phyloP scores from a whole-genome alignment of 1,284 basidiomycete genomes.

The Wallemia mellicola region DNA sequence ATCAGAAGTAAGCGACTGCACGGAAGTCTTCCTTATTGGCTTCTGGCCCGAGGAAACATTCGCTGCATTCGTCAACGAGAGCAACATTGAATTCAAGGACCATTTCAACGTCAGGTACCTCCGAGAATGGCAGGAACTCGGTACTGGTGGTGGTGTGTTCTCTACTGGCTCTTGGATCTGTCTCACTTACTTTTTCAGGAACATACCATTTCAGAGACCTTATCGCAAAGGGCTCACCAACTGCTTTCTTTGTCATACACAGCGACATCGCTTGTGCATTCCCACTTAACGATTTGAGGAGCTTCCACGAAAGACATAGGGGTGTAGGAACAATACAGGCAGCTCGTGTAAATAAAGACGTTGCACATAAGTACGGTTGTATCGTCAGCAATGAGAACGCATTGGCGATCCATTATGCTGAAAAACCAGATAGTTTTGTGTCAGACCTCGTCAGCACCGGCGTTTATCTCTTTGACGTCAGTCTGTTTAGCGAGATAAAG shows the following conservation, averaged over 20 bases:
- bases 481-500: conserved; percentile 22
- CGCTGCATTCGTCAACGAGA: background rate
- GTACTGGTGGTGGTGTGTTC: conserved; percentile 18
- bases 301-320: conserved; percentile 19
- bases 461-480: conserved; percentile 20
- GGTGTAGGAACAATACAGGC: conserved; percentile 21
- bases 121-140: conserved; percentile 21
- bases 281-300: conserved; percentile 18
- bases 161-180: conserved; percentile 7
- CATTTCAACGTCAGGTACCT: conserved; percentile 15
- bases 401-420: conserved; percentile 19
- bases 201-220: conserved; percentile 18
- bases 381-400: conserved; percentile 19
- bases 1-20: conserved; percentile 18
- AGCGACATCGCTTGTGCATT: conserved; percentile 22
- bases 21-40: conserved; percentile 21
- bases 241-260: conserved; percentile 23
- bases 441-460: conserved; percentile 21
- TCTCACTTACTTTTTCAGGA: conserved; percentile 11
- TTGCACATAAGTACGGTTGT: conserved; percentile 20
- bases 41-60: conserved; percentile 19
- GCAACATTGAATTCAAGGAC: background rate
- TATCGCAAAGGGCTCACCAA: conserved; percentile 18
- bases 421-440: conserved; percentile 23
- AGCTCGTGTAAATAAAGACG: conserved; percentile 17